Evolutionary conservation across 148 eudicot genomes (phyloP), one percentile per base, ranked within the genome.

Genomic region (Nepenthes mirabilis): DNA sequence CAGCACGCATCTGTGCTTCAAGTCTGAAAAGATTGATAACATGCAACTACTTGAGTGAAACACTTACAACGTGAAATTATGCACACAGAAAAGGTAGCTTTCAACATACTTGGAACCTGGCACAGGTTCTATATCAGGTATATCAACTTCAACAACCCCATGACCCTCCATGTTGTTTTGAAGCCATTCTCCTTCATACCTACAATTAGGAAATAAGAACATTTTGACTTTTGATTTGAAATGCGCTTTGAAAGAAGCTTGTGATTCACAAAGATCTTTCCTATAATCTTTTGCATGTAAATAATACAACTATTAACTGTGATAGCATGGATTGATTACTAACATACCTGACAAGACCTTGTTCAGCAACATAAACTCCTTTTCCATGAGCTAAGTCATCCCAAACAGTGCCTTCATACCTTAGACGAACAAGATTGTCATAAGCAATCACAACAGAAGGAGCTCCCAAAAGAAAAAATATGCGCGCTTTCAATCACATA

Each of bases 161-260:
- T 90, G 97, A 54, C 97, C 95, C 68, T 90, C 97, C 85, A 79
- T 77, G 58, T 79, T 65, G 69, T 90, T 90, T 64, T 78, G 91
- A 65, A 90, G 82, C 97, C 97, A 90, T 70, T 90, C 97, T 56
- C 95, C 97, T 79, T 90, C 97, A 52, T 87, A 87, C 82, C 97
- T 84, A 65, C 35, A 67, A 63, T 58, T 51, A 65, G 9, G 52
- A 60, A 58, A 23, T 65, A 40, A 57, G 33, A 58, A 59, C 8
- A 32, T 13, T 58, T 37, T 9, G 43, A 50, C 1, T 34, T 67
- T 56, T 7, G 1, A 37, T 32, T 56, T 12, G 51, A 56, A 51
- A 62, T 61, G 1, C 2, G 1, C 5, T 43, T 23, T 23, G 23
- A 23, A 23, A 23, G 23, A 23, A 23, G 23, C 23, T 23, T 23